phyloP scores from a whole-genome alignment of 495 filamentous ascomycete species.

The Neurospora sp. region DNA sequence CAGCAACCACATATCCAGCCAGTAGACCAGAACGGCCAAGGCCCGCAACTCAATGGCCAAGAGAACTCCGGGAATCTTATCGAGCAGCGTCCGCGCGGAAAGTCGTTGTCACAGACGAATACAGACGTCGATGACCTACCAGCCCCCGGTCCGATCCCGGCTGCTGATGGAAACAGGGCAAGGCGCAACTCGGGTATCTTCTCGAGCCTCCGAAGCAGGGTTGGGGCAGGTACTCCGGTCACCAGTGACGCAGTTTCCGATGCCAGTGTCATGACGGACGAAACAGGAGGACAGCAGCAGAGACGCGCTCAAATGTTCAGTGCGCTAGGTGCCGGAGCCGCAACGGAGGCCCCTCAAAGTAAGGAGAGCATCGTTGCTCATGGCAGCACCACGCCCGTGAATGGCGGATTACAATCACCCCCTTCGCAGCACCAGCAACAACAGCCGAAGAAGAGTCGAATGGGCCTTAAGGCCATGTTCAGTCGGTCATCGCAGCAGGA shows the following conservation, averaged over 20 bases:
- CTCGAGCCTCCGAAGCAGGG: slow-evolving; percentile 21
- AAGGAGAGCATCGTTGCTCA: slow-evolving; percentile 24
- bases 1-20: slow-evolving; percentile 10
- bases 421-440: slow-evolving; percentile 10
- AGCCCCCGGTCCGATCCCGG: slow-evolving; percentile 9
- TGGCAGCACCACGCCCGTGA: slow-evolving; percentile 11
- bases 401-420: slow-evolving; percentile 6
- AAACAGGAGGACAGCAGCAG: slow-evolving; percentile 10
- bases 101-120: slow-evolving; percentile 25
- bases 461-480: slow-evolving; percentile 20
- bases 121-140: slow-evolving; percentile 20
- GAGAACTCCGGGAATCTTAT: neutral
- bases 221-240: slow-evolving; percentile 17
- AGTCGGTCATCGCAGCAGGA: slow-evolving; percentile 5
- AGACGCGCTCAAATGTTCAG: slow-evolving; percentile 11
- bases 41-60: slow-evolving; percentile 5
- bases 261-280: slow-evolving; percentile 23
- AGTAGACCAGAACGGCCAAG: slow-evolving; percentile 7
- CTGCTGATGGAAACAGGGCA: slow-evolving; percentile 16
- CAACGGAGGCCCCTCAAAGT: slow-evolving; percentile 13
- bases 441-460: slow-evolving; percentile 25
- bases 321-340: slow-evolving; percentile 3
- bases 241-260: slow-evolving; percentile 28
- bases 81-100: neutral
- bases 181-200: slow-evolving; percentile 31